A percentile compares a stretch with the other conserved stretches of the same genome.
phyloP scores from a whole-genome alignment of 2,329 filamentous ascomycete genomes.

The Beauveria sp. region DNA sequence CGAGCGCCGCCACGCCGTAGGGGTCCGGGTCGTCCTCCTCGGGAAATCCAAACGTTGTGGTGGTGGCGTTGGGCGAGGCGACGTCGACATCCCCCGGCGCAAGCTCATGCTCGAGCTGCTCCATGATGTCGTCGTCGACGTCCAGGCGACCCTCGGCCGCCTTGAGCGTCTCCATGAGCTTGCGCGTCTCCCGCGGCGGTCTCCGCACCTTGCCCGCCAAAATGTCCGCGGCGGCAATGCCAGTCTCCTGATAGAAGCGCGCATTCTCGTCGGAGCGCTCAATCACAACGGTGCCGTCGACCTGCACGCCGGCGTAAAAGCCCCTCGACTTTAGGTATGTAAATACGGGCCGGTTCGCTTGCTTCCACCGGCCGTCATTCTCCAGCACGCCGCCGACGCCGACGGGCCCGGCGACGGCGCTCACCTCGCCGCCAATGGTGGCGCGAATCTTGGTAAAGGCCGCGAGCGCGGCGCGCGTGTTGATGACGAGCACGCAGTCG shows the following conservation, averaged over 20 bases:
- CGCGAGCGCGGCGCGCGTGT: constrained; percentile 65
- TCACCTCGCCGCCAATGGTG: constrained; percentile 71
- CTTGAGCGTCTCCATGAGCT: constrained; percentile 27
- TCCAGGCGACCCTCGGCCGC: constrained; percentile 27
- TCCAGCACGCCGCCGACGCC: constrained; percentile 69
- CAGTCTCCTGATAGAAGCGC: constrained; percentile 66
- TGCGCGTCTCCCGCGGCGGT: constrained; percentile 21
- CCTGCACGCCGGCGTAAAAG: constrained; percentile 77
- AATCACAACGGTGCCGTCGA: constrained; percentile 81
- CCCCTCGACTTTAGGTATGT: constrained; percentile 82
- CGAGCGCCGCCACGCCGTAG: constrained; percentile 28
- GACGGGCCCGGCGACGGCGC: constrained; percentile 61
- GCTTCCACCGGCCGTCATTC: constrained; percentile 35
- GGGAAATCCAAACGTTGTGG: constrained; percentile 26
- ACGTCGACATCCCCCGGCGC: constrained; percentile 29
- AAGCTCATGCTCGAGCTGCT: constrained; percentile 26
- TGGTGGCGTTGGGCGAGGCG: constrained; percentile 21
- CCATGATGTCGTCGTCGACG: constrained; percentile 25
- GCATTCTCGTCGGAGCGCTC: constrained; percentile 86
- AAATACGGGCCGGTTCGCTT: constrained; percentile 50
- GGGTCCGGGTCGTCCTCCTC: constrained; percentile 30
- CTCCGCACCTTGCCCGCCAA: constrained; percentile 37
- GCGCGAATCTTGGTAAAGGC: constrained; percentile 70
- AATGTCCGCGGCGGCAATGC: constrained; percentile 39
- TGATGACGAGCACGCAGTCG: constrained; percentile 83